A percentile compares a stretch with the other conserved stretches of the same genome.
Evolutionary conservation across 257 asterid genomes (phyloP).

Genomic region (Mentha longifolia): DNA sequence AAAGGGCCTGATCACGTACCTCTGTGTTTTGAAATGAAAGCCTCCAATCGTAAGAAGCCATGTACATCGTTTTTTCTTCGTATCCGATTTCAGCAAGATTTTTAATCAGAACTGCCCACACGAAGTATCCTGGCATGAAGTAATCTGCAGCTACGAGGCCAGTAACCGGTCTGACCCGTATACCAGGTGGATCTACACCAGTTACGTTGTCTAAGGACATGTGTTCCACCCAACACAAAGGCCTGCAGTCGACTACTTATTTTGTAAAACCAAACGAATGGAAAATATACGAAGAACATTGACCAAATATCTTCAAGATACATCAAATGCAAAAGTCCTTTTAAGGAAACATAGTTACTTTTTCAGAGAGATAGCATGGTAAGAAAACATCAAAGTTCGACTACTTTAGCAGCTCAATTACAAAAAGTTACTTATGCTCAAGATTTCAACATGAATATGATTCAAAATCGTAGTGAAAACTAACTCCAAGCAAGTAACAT

Average conservation of each 20-base stretch:
- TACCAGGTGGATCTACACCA: constrained; percentile 82
- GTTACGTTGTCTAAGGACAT: constrained; percentile 90
- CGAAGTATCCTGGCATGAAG: constrained; percentile 91
- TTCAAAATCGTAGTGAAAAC: neutral
- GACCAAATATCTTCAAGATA: neutral
- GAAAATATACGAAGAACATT: too few relatives aligned
- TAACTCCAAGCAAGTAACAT: neutral
- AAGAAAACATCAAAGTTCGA: neutral
- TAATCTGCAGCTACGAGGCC: constrained; percentile 99
- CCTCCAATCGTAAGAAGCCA: constrained; percentile 99
- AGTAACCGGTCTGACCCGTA: constrained; percentile 81
- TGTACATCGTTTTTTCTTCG: constrained; percentile 91
- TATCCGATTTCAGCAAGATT: constrained; percentile 88
- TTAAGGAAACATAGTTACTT: neutral
- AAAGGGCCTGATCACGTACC: constrained; percentile 79
- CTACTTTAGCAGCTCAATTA: neutral
- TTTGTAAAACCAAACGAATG: neutral
- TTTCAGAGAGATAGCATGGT: neutral
- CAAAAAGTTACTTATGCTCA: neutral
- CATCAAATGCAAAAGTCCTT: neutral
- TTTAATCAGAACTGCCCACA: constrained; percentile 94
- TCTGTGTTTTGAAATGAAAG: constrained; percentile 93
- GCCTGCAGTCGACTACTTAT: constrained; percentile 47
- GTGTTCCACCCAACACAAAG: constrained; percentile 94
- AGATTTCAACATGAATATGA: neutral